A percentile compares a stretch with the other conserved stretches of the same genome.
phyloP scores from a whole-genome alignment of 164 flowering plant species.

The grape (Vitis vinifera) region DNA sequence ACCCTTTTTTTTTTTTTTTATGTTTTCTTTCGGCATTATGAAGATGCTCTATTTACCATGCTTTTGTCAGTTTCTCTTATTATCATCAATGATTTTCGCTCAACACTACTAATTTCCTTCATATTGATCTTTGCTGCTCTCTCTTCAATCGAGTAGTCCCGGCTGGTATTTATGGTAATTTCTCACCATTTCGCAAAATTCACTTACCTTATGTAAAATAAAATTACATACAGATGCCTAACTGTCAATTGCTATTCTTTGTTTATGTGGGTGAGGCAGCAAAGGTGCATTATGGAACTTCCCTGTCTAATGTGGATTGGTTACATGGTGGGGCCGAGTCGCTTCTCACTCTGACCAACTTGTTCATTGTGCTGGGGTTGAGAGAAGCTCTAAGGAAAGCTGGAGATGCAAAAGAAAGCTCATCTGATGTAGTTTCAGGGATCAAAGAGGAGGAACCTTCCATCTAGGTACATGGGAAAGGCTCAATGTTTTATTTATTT shows the following conservation, averaged over 20 bases:
- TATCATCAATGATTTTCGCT: neutral
- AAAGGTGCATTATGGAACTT: slow-evolving; percentile 92
- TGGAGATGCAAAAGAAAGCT: slow-evolving; percentile 23
- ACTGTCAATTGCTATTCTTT: neutral
- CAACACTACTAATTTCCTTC: slow-evolving; percentile 17
- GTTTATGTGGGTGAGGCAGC: slow-evolving; percentile 45
- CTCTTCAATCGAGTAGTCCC: slow-evolving; percentile 57
- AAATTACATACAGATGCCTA: neutral
- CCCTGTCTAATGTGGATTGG: slow-evolving; percentile 95
- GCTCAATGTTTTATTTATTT: slow-evolving; percentile 1
- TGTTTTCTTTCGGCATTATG: neutral
- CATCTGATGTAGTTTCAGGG: slow-evolving; percentile 21
- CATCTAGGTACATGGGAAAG: slow-evolving; percentile 18
- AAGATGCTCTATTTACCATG: neutral
- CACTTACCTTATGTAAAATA: neutral
- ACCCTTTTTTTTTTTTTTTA: neutral
- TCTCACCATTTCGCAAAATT: slow-evolving; percentile 2
- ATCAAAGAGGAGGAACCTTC: slow-evolving; percentile 43
- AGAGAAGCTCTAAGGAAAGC: slow-evolving; percentile 65
- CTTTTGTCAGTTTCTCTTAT: neutral
- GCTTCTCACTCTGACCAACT: slow-evolving; percentile 81
- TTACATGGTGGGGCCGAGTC: slow-evolving; percentile 95
- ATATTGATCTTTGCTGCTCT: slow-evolving; percentile 10
- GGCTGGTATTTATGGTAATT: slow-evolving; percentile 94
- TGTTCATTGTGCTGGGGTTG: slow-evolving; percentile 84